Evolutionary conservation across 2,329 filamentous ascomycete genomes (phyloP), one percentile per base, ranked within the genome.

Genomic region (Pseudocercospora vitis): DNA sequence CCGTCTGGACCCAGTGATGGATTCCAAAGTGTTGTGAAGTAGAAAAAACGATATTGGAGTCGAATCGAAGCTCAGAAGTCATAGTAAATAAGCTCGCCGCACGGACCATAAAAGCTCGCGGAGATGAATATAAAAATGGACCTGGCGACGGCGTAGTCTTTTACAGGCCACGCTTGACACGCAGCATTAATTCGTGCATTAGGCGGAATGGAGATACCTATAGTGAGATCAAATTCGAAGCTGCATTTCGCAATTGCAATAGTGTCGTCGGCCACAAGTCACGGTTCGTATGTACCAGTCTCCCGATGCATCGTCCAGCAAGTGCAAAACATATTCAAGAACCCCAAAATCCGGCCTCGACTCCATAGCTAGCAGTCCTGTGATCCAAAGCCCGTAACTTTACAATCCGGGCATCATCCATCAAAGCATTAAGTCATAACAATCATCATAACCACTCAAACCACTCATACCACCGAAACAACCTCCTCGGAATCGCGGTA

Each of bases 401-500:
- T n/a, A n/a, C n/a, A n/a, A n/a, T n/a, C n/a, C n/a, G n/a, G n/a
- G n/a, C n/a, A n/a, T n/a, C n/a, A n/a, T n/a, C n/a, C n/a, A n/a
- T n/a, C n/a, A n/a, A n/a, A n/a, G n/a, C 33, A 37, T 37, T 1
- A 37, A 7, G 14, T 37, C 33, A 11, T 37, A 37, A 37, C n/a
- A 29, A 29, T 23, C n/a, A 11, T 50, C 42, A 55, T 4, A 14
- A 21, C 32, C 35, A 29, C 7, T 33, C 48, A 16, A 55, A 18
- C 14, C 29, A 40, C 7, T 51, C 48, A 14, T 31, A 33, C 53
- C 48, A 55, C 12, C 19, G 24, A 54, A 50, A 59, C 9, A 59
- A 26, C 9, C 50, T 39, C 6, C 50, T 33, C 3, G 59, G 57
- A 18, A 57, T 47, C n/a, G 39, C 31, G 12, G 56, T 61, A 45